Percentiles rank a stretch among this genome's conserved stretches.
Conservation (phyloP, 192 early-diverging fungal genomes). For the Coemansia nantahalensis region DNA sequence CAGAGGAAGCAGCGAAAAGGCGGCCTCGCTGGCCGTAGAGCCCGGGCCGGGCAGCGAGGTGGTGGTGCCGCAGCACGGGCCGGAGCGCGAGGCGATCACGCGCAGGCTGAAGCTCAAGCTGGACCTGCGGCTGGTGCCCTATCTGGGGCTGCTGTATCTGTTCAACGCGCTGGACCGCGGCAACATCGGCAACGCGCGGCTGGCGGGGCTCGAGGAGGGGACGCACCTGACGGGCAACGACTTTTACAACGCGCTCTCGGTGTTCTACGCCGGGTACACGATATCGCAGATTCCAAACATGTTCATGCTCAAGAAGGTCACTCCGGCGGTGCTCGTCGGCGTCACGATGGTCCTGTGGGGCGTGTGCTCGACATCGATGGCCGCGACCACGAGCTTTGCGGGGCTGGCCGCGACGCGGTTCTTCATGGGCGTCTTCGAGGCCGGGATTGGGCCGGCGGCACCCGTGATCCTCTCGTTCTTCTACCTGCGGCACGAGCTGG, state of each 20-base stretch:
- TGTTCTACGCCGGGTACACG: slow-evolving; percentile 61
- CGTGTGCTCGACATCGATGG: slow-evolving; percentile 61
- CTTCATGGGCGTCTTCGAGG: slow-evolving; percentile 60
- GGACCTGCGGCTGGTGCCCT: slow-evolving; percentile 60
- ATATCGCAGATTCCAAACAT: slow-evolving; percentile 80
- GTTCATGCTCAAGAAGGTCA: slow-evolving; percentile 63
- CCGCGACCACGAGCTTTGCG: slow-evolving; percentile 46
- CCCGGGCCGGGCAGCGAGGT: neutral
- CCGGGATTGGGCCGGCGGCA: slow-evolving; percentile 72
- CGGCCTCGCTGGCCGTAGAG: slow-evolving; percentile 1
- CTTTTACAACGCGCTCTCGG: slow-evolving; percentile 49
- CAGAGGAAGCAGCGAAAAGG: slow-evolving; percentile 3
- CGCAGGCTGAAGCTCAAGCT: slow-evolving; percentile 55
- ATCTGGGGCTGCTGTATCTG: slow-evolving; percentile 64
- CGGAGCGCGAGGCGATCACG: slow-evolving; percentile 44
- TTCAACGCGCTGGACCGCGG: slow-evolving; percentile 69
- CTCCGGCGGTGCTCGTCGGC: slow-evolving; percentile 61
- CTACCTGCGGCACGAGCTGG: slow-evolving; percentile 66
- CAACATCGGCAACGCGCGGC: slow-evolving; percentile 69
- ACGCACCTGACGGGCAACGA: slow-evolving; percentile 53
- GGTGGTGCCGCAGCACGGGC: slow-evolving; percentile 31
- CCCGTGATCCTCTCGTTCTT: slow-evolving; percentile 69
- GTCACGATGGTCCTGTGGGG: slow-evolving; percentile 71
- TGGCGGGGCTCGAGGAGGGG: slow-evolving; percentile 48
- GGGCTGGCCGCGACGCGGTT: slow-evolving; percentile 41